These are phyloP conservation scores for Fusarium pseudonygamai DNA, from an alignment of 2,329 filamentous ascomycete genomes.

Conservation along the genomic window DNA sequence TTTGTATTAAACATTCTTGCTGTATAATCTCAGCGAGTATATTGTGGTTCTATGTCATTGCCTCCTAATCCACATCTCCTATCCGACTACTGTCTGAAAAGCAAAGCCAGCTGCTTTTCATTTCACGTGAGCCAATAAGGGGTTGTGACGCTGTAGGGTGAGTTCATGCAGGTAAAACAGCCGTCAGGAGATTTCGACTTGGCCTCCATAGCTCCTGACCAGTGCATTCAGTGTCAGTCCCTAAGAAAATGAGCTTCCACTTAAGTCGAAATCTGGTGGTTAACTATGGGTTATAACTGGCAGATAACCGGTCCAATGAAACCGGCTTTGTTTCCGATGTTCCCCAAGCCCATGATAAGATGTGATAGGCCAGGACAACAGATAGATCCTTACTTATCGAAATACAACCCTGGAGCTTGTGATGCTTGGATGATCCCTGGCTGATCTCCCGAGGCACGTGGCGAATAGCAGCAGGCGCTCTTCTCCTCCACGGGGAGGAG, in stretches of 20 bases:
- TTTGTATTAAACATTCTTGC: slow-evolving; percentile 2
- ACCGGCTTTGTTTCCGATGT: not conserved
- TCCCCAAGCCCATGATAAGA: not conserved
- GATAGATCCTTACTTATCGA: not conserved
- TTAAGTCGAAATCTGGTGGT: not conserved
- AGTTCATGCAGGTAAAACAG: not conserved
- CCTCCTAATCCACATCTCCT: not conserved
- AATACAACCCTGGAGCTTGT: not conserved
- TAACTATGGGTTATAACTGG: not conserved
- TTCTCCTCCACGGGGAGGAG: not conserved
- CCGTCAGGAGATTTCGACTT: not conserved
- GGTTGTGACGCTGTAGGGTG: not conserved
- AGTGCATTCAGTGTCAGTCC: not conserved
- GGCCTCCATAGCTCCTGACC: not conserved
- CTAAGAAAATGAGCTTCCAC: not conserved
- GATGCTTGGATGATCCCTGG: not conserved
- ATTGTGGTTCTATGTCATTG: not conserved
- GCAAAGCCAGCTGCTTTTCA: not conserved
- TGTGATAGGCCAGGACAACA: not conserved
- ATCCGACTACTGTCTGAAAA: not conserved
- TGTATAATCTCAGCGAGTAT: too few relatives aligned
- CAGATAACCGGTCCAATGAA: not conserved
- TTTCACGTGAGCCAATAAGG: slow-evolving; percentile 1
- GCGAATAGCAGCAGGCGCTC: not conserved
- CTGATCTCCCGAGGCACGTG: not conserved